Evolutionary conservation across 2,329 filamentous ascomycete species (phyloP).

Genomic region (Monosporascus sp.): DNA sequence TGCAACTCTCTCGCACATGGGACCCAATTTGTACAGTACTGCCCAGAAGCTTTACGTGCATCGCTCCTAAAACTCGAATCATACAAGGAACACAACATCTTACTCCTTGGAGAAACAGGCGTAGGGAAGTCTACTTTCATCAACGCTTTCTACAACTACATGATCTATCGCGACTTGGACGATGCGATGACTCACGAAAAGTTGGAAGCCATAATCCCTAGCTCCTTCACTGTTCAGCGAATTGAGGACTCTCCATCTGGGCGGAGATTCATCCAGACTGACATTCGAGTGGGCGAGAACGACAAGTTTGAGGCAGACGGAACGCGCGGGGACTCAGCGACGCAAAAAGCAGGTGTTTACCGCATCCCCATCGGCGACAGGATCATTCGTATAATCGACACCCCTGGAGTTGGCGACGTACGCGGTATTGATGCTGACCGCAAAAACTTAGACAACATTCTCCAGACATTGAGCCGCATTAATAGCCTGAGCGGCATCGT

Average conservation of each 20-base stretch:
- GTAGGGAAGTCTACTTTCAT: slow-evolving; percentile 45
- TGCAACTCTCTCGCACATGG: slow-evolving; percentile 6
- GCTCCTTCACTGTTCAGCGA: slow-evolving; percentile 30
- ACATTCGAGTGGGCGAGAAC: slow-evolving; percentile 25
- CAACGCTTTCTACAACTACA: slow-evolving; percentile 42
- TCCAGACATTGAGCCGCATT: slow-evolving; percentile 27
- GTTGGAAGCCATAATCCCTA: slow-evolving; percentile 33
- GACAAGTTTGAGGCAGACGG: slow-evolving; percentile 27
- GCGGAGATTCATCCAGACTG: slow-evolving; percentile 19
- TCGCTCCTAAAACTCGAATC: slow-evolving; percentile 14
- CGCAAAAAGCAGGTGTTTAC: slow-evolving; percentile 30
- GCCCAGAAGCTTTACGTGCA: neutral
- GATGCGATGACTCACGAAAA: slow-evolving; percentile 27
- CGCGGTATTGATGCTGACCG: slow-evolving; percentile 30
- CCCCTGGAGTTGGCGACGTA: slow-evolving; percentile 37
- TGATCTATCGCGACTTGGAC: slow-evolving; percentile 31
- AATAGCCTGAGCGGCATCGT: slow-evolving; percentile 34
- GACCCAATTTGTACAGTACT: neutral
- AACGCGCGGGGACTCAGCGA: slow-evolving; percentile 28
- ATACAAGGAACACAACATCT: slow-evolving; percentile 32
- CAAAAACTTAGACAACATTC: slow-evolving; percentile 34
- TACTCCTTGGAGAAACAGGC: slow-evolving; percentile 42
- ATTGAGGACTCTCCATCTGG: slow-evolving; percentile 18
- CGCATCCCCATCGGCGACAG: slow-evolving; percentile 21
- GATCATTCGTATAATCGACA: slow-evolving; percentile 34